Evolutionary conservation across 768 basidiomycete genomes (phyloP).

Genomic region (Mycena chlorophos): DNA sequence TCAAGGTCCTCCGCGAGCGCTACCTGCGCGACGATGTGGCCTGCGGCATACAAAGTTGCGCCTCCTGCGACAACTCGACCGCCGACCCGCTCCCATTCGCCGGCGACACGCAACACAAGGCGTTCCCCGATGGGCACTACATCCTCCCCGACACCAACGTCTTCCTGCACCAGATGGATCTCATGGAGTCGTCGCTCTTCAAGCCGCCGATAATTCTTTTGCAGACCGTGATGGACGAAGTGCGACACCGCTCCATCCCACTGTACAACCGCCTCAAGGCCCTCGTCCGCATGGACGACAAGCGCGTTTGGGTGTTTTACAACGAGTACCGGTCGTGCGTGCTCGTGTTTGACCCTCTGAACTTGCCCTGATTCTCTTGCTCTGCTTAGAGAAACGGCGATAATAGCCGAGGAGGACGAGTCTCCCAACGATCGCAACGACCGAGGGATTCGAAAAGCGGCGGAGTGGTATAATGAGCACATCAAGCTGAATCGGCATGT

Average conservation of each 20-base stretch:
- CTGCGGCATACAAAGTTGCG: slow-evolving; percentile 79
- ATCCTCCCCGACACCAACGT: slow-evolving; percentile 94
- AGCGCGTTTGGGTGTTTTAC: slow-evolving; percentile 81
- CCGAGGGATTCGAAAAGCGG: slow-evolving; percentile 85
- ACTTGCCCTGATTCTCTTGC: background rate
- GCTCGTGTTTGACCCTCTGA: background rate
- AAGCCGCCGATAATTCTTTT: slow-evolving; percentile 81
- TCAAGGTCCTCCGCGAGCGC: slow-evolving; percentile 92
- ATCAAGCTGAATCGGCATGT: slow-evolving; percentile 53
- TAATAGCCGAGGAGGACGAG: slow-evolving; percentile 74
- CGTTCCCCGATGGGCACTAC: slow-evolving; percentile 70
- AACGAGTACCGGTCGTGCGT: slow-evolving; percentile 83
- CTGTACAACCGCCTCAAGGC: slow-evolving; percentile 90
- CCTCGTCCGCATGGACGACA: slow-evolving; percentile 82
- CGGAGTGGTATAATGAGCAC: slow-evolving; percentile 85
- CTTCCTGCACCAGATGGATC: slow-evolving; percentile 95
- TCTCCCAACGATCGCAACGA: slow-evolving; percentile 95
- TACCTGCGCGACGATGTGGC: slow-evolving; percentile 91
- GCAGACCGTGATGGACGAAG: slow-evolving; percentile 96
- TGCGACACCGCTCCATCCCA: slow-evolving; percentile 89
- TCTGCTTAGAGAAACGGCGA: slow-evolving; percentile 69
- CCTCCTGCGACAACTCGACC: slow-evolving; percentile 49
- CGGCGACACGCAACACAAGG: slow-evolving; percentile 58
- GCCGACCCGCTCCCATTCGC: slow-evolving; percentile 53
- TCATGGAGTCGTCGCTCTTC: slow-evolving; percentile 78